phyloP scores from a whole-genome alignment of 148 eudicot genomes.

The Gaultheria prostrata region DNA sequence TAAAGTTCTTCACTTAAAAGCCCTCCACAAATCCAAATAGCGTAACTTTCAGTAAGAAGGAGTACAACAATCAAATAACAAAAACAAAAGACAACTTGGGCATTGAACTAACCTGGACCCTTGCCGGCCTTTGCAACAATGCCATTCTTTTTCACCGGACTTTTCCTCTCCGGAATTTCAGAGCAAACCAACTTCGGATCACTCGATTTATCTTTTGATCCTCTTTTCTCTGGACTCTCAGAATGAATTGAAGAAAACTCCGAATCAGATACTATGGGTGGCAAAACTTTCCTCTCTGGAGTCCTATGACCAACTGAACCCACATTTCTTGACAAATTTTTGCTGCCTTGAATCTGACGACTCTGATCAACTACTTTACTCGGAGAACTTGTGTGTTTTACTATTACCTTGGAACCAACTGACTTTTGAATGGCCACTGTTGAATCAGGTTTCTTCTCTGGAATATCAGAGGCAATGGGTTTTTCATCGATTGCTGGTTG shows the following conservation, averaged over 20 bases:
- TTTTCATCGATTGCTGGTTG: constrained; percentile 4
- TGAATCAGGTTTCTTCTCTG: constrained; percentile 24
- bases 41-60: not conserved
- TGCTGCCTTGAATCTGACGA: constrained; percentile 29
- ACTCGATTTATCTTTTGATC: not conserved
- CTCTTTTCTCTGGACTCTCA: constrained; percentile 30
- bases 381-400: not conserved
- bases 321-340: constrained; percentile 9
- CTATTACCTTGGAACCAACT: not conserved
- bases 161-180: constrained; percentile 33
- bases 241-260: constrained; percentile 22
- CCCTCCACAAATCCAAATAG: too few species aligned
- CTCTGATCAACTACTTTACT: constrained; percentile 8
- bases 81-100: not conserved
- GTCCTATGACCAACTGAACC: constrained; percentile 22
- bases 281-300: constrained; percentile 31
- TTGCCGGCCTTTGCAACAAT: constrained; percentile 29
- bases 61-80: not conserved
- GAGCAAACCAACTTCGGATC: constrained; percentile 20
- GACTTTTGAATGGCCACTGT: constrained; percentile 14
- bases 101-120: constrained; percentile 39
- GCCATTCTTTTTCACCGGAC: constrained; percentile 18
- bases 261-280: constrained; percentile 14
- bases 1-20: too few species aligned
- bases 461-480: constrained; percentile 11